Evolutionary conservation across 768 basidiomycete species (phyloP).

Genomic region (Suillus clintonianus): DNA sequence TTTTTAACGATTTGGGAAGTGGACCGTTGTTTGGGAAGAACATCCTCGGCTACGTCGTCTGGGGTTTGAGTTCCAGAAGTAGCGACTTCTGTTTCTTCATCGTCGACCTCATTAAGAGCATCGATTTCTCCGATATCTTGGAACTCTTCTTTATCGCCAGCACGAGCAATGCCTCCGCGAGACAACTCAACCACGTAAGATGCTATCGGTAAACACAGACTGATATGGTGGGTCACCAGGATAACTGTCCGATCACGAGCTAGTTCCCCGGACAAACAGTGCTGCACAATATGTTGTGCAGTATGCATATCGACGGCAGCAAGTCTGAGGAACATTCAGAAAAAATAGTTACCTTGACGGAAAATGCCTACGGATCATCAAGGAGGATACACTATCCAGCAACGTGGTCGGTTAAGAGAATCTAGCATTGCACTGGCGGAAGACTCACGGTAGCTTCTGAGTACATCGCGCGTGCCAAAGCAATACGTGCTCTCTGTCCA

Average conservation of each 20-base stretch:
- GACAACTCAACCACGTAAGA: constrained; percentile 66
- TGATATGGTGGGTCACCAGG: constrained; percentile 83
- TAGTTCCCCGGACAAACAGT: constrained; percentile 64
- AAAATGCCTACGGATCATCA: constrained; percentile 64
- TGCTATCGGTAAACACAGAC: constrained; percentile 67
- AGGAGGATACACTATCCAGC: constrained; percentile 52
- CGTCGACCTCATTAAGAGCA: constrained; percentile 47
- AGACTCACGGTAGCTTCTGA: constrained; percentile 56
- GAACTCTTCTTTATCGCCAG: constrained; percentile 53
- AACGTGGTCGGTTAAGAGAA: constrained; percentile 2
- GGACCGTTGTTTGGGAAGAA: constrained; percentile 8
- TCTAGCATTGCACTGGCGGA: neutral
- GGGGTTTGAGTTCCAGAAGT: constrained; percentile 15
- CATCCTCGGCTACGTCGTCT: constrained; percentile 38
- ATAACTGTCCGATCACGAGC: constrained; percentile 70
- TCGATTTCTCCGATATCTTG: constrained; percentile 43
- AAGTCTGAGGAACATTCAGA: constrained; percentile 39
- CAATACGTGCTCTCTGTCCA: constrained; percentile 73
- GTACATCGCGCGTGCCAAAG: constrained; percentile 80
- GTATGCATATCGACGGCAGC: constrained; percentile 82
- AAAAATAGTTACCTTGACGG: constrained; percentile 16
- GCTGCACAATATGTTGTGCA: constrained; percentile 63
- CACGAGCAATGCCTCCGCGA: constrained; percentile 48
- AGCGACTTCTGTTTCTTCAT: constrained; percentile 35
- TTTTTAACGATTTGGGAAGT: constrained; percentile 40